Evolutionary conservation across 2,329 filamentous ascomycete genomes (phyloP), one percentile per base, ranked within the genome.

Genomic region (Berkeleyomyces rouxiae): DNA sequence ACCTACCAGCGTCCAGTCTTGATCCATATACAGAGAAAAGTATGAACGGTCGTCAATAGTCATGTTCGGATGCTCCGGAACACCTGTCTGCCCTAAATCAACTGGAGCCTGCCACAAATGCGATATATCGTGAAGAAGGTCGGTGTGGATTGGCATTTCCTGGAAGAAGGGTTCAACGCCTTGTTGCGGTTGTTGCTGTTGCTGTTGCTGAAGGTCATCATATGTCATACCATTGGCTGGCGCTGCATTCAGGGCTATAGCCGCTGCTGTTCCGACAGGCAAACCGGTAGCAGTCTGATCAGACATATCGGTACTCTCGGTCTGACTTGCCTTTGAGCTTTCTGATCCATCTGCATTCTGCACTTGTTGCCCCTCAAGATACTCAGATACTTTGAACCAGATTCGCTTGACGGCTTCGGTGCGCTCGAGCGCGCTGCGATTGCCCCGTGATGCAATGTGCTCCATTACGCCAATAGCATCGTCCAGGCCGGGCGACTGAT

Each of bases 381-480:
- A 64, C 43, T 64, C 63, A 9, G 63, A 64, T 4, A 64, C 63
- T 9, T 64, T 64, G 40, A 58, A 31, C 63, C 63, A 64, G 16
- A 64, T 64, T 31, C 63, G 60, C 57, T 60, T 62, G 7, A 64
- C 63, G 11, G 63, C 63, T 36, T 64, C 60, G 7, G 58, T 53
- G 33, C 63, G 60, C 58, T 64, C 63, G 4, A 61, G 57, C 5
- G 60, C 63, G 4, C 59, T 57, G 6, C 63, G 60, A 40, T 64
- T 64, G 31, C 63, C 63, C 7, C 63, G 57, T 7, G 63, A 58
- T 1, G 58, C 61, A 10, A 64, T 64, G 31, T 64, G 63, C 42
- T 64, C 53, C 63, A 64, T 64, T 39, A 64, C 63, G 16, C 60
- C 63, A 36, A 64, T 62, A 13, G 63, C 63, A n/a, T 64, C 63